Conservation (phyloP, 495 filamentous ascomycete genomes). For the Hypoxylon trugodes region DNA sequence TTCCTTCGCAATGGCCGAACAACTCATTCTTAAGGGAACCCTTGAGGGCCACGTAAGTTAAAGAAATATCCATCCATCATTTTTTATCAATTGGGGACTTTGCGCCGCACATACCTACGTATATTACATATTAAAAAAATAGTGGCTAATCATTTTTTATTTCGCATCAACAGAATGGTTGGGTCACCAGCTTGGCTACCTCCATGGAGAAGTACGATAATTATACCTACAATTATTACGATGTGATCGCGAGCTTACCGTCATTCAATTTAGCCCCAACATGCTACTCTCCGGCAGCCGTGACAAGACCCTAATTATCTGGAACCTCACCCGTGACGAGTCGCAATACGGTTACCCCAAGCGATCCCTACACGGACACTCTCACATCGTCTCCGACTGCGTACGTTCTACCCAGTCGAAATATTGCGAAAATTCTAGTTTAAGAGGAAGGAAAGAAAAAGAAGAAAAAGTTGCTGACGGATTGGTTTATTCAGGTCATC, state of each 20-base stretch:
- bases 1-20: constrained; percentile 77
- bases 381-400: constrained; percentile 99
- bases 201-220: constrained; percentile 93
- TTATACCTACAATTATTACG: neutral
- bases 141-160: constrained; percentile 35
- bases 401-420: constrained; percentile 68
- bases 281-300: constrained; percentile 98
- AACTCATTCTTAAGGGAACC: constrained; percentile 95
- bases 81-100: constrained; percentile 4
- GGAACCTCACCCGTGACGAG: constrained; percentile 99
- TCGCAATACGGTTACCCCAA: constrained; percentile 97
- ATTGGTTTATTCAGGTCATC: constrained; percentile 80
- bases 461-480: constrained; percentile 50
- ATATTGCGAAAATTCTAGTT: too few species aligned
- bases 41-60: constrained; percentile 89
- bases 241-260: constrained; percentile 39
- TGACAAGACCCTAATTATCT: constrained; percentile 99
- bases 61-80: neutral
- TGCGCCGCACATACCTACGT: constrained; percentile 4
- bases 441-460: constrained; percentile 1
- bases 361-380: constrained; percentile 97
- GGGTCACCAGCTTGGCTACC: constrained; percentile 90
- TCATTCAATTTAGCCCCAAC: constrained; percentile 80
- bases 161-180: constrained; percentile 61
- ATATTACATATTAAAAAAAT: constrained; percentile 7